These are phyloP conservation scores for Pyrenochaeta sp. DNA, from an alignment of 2,329 filamentous ascomycete genomes.

Conservation along the genomic window DNA sequence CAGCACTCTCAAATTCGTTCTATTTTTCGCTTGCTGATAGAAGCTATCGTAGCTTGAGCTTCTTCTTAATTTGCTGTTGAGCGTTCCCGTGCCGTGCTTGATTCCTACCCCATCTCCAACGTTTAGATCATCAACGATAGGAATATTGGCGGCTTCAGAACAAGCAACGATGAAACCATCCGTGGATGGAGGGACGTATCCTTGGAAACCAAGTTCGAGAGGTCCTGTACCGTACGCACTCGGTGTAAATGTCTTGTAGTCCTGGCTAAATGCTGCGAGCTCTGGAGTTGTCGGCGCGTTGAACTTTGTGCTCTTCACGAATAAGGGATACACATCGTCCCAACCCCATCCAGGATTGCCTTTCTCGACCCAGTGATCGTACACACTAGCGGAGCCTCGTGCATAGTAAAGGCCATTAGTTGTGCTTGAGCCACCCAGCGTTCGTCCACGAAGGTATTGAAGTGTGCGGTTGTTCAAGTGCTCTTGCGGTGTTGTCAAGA, in stretches of 20 bases:
- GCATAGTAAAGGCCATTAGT: conserved; percentile 48
- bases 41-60: conserved; percentile 44
- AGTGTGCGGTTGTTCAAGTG: conserved; percentile 31
- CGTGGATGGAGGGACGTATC: conserved; percentile 38
- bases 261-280: conserved; percentile 34
- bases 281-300: conserved; percentile 35
- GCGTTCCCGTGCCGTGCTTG: conserved; percentile 41
- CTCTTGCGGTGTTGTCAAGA: conserved; percentile 34
- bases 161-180: conserved; percentile 39
- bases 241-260: conserved; percentile 39
- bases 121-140: conserved; percentile 46
- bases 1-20: conserved; percentile 40
- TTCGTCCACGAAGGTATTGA: conserved; percentile 32
- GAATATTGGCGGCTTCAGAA: conserved; percentile 37
- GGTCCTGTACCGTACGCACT: conserved; percentile 37
- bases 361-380: conserved; percentile 64
- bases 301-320: conserved; percentile 39
- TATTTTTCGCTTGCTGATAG: conserved; percentile 36
- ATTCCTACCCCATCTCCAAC: conserved; percentile 38
- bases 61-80: conserved; percentile 28
- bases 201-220: conserved; percentile 40
- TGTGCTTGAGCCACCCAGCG: conserved; percentile 43
- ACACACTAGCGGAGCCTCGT: conserved; percentile 41
- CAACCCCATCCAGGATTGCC: conserved; percentile 66
- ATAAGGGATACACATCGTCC: conserved; percentile 29